Percentiles rank a stretch among this genome's conserved stretches.
Conservation (phyloP, 306 rosid species). For the Acacia acuminata region DNA sequence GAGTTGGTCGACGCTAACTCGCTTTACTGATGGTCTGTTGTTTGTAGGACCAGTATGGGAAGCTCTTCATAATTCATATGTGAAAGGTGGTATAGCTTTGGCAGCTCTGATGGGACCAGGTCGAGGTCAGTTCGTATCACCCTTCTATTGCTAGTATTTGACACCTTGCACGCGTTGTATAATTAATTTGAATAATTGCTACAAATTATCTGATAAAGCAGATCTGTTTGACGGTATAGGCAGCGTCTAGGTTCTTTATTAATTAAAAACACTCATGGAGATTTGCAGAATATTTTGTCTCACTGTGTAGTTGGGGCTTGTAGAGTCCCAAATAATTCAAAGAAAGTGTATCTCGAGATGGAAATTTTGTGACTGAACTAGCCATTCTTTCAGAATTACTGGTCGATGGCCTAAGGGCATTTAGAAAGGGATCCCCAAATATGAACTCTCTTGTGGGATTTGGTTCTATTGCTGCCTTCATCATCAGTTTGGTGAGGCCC, state of each 20-base stretch:
- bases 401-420: conserved; percentile 80
- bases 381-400: conserved; percentile 68
- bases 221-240: not conserved
- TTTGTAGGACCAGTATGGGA: conserved; percentile 63
- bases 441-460: conserved; percentile 99
- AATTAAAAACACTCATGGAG: not conserved
- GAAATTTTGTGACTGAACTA: conserved; percentile 15
- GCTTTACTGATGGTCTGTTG: not conserved
- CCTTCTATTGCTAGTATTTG: conserved; percentile 17
- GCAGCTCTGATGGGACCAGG: conserved; percentile 92
- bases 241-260: not conserved
- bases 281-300: conserved; percentile 5
- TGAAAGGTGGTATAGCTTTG: conserved; percentile 84
- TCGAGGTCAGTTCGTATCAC: conserved; percentile 65
- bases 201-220: not conserved
- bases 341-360: not conserved
- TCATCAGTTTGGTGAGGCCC: conserved; percentile 80
- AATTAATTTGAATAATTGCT: not conserved
- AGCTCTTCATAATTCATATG: conserved; percentile 79
- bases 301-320: not conserved
- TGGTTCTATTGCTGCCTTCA: conserved; percentile 88
- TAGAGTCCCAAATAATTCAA: not conserved
- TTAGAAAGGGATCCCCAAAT: conserved; percentile 87
- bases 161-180: conserved; percentile 3
- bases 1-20: conserved; percentile 10